phyloP scores from a whole-genome alignment of 2,329 filamentous ascomycete genomes.

The Keithomyces neogunnii region DNA sequence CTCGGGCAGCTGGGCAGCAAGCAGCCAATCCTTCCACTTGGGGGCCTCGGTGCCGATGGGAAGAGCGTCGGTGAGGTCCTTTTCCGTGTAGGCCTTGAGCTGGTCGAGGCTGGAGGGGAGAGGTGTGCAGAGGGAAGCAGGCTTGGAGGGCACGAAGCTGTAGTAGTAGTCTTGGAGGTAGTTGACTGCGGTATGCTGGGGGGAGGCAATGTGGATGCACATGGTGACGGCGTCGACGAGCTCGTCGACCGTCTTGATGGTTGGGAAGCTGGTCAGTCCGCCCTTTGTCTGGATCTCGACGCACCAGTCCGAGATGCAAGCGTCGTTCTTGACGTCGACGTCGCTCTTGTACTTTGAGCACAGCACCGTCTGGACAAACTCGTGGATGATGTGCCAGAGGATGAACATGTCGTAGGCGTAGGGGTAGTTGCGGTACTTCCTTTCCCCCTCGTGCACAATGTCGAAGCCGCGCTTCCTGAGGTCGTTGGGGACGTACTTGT shows the following conservation, averaged over 20 bases:
- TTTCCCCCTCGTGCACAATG: slow-evolving; percentile 14
- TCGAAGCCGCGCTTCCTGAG: slow-evolving; percentile 34
- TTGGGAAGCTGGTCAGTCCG: slow-evolving; percentile 33
- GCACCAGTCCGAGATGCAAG: slow-evolving; percentile 29
- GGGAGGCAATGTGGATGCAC: slow-evolving; percentile 43
- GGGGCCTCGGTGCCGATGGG: background rate
- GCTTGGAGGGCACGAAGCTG: slow-evolving; percentile 36
- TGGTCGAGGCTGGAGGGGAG: slow-evolving; percentile 21
- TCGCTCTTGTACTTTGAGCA: background rate
- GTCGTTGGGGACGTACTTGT: slow-evolving; percentile 36
- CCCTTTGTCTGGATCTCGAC: slow-evolving; percentile 30
- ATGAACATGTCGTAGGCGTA: slow-evolving; percentile 36
- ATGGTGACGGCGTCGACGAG: slow-evolving; percentile 39
- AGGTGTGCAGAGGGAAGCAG: slow-evolving; percentile 26
- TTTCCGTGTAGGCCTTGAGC: slow-evolving; percentile 22
- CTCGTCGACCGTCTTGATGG: slow-evolving; percentile 29
- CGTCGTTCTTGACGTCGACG: background rate
- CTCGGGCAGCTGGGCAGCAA: background rate
- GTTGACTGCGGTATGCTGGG: slow-evolving; percentile 42
- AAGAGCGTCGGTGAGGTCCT: background rate
- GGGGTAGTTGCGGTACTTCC: slow-evolving; percentile 38
- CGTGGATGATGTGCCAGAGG: slow-evolving; percentile 34
- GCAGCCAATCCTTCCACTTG: background rate
- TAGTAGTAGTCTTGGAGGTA: slow-evolving; percentile 44
- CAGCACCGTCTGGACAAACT: slow-evolving; percentile 25